Evolutionary conservation across 179 eudicot genomes (phyloP).

Genomic region (Beta macrorhiza): DNA sequence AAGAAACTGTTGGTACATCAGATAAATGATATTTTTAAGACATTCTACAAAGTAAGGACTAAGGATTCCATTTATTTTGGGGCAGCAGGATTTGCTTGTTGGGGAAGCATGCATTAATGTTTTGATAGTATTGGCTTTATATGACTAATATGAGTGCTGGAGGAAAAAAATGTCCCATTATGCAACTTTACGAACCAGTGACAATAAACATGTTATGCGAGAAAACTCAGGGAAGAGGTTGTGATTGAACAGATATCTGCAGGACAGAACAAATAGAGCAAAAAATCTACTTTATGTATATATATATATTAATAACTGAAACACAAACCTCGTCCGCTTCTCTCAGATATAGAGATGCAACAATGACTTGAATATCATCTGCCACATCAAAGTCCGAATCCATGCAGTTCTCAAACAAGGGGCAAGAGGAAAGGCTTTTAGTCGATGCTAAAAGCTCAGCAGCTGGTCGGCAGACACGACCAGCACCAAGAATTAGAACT

Average conservation of each 20-base stretch:
- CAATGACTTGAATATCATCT: conserved; percentile 67
- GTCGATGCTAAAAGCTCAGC: conserved; percentile 73
- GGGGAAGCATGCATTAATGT: neutral
- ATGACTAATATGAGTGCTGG: neutral
- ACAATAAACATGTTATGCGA: neutral
- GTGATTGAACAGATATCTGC: no score
- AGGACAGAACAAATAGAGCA: neutral
- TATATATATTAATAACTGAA: neutral
- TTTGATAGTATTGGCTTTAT: neutral
- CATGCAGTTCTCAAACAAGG: conserved; percentile 44
- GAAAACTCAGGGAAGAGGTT: neutral
- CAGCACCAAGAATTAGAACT: conserved; percentile 92
- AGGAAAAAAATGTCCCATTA: neutral
- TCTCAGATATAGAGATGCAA: conserved; percentile 79
- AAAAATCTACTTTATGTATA: neutral
- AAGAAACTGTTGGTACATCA: neutral
- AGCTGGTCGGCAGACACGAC: conserved; percentile 95
- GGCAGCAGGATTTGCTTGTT: neutral
- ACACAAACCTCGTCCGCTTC: conserved; percentile 85
- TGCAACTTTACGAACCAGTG: neutral
- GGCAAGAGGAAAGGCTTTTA: conserved; percentile 46
- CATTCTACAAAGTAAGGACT: neutral
- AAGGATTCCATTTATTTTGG: neutral
- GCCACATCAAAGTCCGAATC: conserved; percentile 46
- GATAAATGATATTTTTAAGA: neutral